Base-by-base conservation (phyloP, 1,139 yeast genomes). In the Hansenula anomala region DNA sequence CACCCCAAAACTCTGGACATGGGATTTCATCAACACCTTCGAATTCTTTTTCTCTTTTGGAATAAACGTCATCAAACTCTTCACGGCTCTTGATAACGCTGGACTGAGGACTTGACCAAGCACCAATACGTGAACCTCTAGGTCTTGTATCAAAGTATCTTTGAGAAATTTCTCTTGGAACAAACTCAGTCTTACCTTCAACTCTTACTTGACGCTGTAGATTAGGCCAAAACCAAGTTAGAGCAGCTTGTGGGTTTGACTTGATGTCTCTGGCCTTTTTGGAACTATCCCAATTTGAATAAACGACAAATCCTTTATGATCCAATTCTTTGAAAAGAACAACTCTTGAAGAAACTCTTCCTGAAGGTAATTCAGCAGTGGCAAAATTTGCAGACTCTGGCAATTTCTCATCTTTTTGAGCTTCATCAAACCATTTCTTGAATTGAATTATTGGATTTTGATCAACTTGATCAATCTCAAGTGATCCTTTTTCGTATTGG, bases 1-100 rank as follows among this genome's bases (percentile, higher is more conserved):
- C 98, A 36, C 98, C 98, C 98, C 98, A 92, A 59, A 70, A 80
- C 25, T 86, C 89, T 16, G 98, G 98, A 52, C 96, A 85, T 23
- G 95, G 94, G 38, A 92, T 78, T 36, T 76, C 77, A 14, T 78
- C 80, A 29, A 66, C 63, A 36, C 72, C 80, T 45, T 77, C 73
- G 52, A 86, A 89, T 56, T 78, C 71, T 36, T 71, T 64, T 42
- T 73, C 78, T 44, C 69, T 72, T 28, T 67, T 57, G n/a, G 64
- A 58, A 36, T 73, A 73, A 6, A 69, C 55, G 0, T 59, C 55
- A 36, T 89, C 87, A 44, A 92, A 73, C 47, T 76, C 83, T 15
- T 74, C 73, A 48, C 96, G 70, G 30, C 69, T 61, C 17, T 60
- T 54, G 25, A 92, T 69, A 1, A 67, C 70, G 41, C 73, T 69